Conservation (phyloP, 441 rosid genomes). For the Capsella rubella region DNA sequence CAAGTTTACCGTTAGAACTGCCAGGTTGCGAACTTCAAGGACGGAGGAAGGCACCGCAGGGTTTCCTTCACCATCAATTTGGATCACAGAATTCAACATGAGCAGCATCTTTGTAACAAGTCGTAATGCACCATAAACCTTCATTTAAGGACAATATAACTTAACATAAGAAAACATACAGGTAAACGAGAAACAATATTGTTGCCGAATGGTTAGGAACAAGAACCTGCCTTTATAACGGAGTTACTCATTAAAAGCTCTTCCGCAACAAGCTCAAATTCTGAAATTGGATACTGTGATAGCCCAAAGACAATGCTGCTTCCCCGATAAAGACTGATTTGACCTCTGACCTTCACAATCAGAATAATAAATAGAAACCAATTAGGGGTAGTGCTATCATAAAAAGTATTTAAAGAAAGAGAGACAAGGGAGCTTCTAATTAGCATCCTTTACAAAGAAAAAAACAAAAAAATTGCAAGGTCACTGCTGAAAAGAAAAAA, state of each 20-base stretch:
- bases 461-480: conserved; percentile 2
- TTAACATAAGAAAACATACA: conserved; percentile 15
- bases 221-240: conserved; percentile 77
- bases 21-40: conserved; percentile 97
- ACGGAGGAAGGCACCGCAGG: conserved; percentile 88
- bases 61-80: conserved; percentile 96
- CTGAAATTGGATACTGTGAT: conserved; percentile 90
- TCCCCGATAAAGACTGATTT: conserved; percentile 86
- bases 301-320: conserved; percentile 92
- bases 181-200: conserved; percentile 28
- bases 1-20: conserved; percentile 85
- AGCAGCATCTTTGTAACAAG: conserved; percentile 94
- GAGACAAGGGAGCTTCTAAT: conserved; percentile 19
- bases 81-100: conserved; percentile 96
- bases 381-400: conserved; percentile 26
- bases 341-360: conserved; percentile 90
- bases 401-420: conserved; percentile 31
- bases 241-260: conserved; percentile 99
- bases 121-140: conserved; percentile 99
- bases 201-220: conserved; percentile 34
- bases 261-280: conserved; percentile 99
- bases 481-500: not conserved
- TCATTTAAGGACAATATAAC: conserved; percentile 43
- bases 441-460: conserved; percentile 6
- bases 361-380: conserved; percentile 32